Evolutionary conservation across 139 green algal species (phyloP).

Genomic region (Chloropicon primus): DNA sequence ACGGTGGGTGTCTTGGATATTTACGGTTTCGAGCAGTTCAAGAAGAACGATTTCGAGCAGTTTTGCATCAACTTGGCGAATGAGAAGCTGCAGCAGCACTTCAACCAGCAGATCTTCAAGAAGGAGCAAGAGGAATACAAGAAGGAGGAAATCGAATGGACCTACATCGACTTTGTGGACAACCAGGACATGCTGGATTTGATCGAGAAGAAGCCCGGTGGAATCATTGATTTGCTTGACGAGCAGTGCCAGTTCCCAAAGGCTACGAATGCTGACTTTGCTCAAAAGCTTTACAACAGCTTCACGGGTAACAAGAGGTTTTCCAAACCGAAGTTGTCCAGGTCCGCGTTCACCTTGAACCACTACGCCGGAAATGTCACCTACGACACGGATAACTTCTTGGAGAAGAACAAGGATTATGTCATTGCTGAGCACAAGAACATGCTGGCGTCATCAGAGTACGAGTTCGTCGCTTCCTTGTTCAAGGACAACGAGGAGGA

Average conservation of each 20-base stretch:
- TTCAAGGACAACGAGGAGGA: constrained; percentile 29
- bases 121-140: constrained; percentile 93
- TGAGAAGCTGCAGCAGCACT: constrained; percentile 99
- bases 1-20: constrained; percentile 90
- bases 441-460: constrained; percentile 51
- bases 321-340: constrained; percentile 66
- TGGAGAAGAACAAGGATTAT: constrained; percentile 91
- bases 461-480: constrained; percentile 44
- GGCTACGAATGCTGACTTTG: constrained; percentile 64
- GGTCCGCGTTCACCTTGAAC: constrained; percentile 79
- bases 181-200: constrained; percentile 96
- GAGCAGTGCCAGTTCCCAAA: constrained; percentile 61
- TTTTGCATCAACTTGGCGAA: constrained; percentile 99
- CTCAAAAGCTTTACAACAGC: constrained; percentile 68
- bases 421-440: constrained; percentile 90
- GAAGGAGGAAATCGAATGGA: constrained; percentile 93
- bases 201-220: constrained; percentile 56
- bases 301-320: constrained; percentile 59
- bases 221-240: constrained; percentile 91
- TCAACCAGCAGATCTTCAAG: constrained; percentile 72
- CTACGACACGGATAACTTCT: constrained; percentile 58
- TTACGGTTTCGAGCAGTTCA: constrained; percentile 92
- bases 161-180: constrained; percentile 97
- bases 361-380: constrained; percentile 88
- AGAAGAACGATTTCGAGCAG: constrained; percentile 86